Evolutionary conservation across 2,329 filamentous ascomycete species (phyloP).

Genomic region (Cephalotrichum gorgonifer): DNA sequence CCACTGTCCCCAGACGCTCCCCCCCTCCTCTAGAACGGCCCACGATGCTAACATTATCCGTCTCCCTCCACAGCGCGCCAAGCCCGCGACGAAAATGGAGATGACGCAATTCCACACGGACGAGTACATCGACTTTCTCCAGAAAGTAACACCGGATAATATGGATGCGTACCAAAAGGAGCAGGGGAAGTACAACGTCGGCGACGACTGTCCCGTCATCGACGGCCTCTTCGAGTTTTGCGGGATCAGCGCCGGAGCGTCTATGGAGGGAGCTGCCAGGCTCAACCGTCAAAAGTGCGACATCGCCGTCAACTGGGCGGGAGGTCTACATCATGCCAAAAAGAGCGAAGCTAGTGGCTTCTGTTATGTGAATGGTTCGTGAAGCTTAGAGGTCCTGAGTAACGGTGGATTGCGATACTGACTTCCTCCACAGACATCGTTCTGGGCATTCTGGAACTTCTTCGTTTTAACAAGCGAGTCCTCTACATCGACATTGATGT

Average conservation of each 20-base stretch:
- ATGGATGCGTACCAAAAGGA: slow-evolving; percentile 78
- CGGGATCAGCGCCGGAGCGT: slow-evolving; percentile 86
- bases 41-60: slow-evolving; percentile 24
- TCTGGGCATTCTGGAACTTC: slow-evolving; percentile 82
- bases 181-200: slow-evolving; percentile 87
- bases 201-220: slow-evolving; percentile 95
- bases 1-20: neutral
- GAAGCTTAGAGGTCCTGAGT: neutral
- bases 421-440: slow-evolving; percentile 65
- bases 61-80: slow-evolving; percentile 56
- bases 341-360: slow-evolving; percentile 95
- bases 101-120: slow-evolving; percentile 90
- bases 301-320: slow-evolving; percentile 97
- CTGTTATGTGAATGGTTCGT: slow-evolving; percentile 85
- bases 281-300: slow-evolving; percentile 87
- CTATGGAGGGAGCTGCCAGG: slow-evolving; percentile 84
- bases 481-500: slow-evolving; percentile 96
- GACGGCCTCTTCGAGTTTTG: slow-evolving; percentile 97
- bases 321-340: slow-evolving; percentile 93
- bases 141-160: slow-evolving; percentile 94
- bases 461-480: slow-evolving; percentile 87
- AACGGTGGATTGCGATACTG: neutral
- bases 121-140: slow-evolving; percentile 92
- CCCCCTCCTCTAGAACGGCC: too few relatives aligned
- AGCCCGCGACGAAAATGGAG: slow-evolving; percentile 79